phyloP scores from a whole-genome alignment of 306 rosid genomes.

The Quercus alba region DNA sequence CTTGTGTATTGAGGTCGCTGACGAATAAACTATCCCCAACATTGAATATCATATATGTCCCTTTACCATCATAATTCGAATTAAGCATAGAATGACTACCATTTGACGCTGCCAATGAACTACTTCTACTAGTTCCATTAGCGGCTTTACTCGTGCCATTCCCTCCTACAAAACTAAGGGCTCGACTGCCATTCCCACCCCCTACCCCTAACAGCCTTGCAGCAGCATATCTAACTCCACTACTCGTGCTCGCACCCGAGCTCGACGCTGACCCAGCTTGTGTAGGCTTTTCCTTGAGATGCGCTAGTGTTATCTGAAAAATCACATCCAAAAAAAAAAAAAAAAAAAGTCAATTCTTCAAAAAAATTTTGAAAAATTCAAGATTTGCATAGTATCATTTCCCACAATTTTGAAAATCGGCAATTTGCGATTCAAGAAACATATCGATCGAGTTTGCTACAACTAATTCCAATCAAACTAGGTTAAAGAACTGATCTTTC shows the following conservation, averaged over 20 bases:
- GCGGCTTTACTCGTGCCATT: neutral
- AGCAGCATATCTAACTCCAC: neutral
- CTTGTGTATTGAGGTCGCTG: neutral
- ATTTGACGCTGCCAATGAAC: neutral
- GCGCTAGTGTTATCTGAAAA: neutral
- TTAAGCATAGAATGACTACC: neutral
- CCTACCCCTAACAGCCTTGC: conserved; percentile 1
- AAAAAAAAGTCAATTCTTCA: neutral
- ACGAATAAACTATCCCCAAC: neutral
- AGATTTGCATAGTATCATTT: no score
- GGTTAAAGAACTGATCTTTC: no score
- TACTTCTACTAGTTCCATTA: neutral
- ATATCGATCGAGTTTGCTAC: no score
- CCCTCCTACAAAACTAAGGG: conserved; percentile 2
- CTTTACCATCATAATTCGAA: conserved; percentile 1
- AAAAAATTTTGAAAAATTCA: no score
- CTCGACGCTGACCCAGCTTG: neutral
- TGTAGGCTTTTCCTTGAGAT: neutral
- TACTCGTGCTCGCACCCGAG: neutral
- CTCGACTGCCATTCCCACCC: neutral
- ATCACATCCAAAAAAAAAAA: neutral
- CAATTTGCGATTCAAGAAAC: no score
- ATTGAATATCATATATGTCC: neutral
- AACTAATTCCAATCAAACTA: no score
- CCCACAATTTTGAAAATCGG: no score